Percentiles rank a stretch among this genome's conserved stretches.
Evolutionary conservation across 306 rosid species (phyloP).

Genomic region (Myrica gale): DNA sequence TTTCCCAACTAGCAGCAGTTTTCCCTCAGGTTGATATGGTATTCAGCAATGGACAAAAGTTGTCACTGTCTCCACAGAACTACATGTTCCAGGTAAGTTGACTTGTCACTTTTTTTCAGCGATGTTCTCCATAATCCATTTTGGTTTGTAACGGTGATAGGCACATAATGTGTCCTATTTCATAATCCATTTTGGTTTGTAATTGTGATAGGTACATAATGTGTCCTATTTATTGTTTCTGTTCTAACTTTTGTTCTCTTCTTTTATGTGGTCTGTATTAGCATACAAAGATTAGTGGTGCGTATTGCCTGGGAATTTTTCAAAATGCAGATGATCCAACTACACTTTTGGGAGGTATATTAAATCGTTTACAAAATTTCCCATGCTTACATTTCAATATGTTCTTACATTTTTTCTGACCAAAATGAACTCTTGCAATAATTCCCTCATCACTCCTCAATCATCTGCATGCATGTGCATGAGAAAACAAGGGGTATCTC

Average conservation of each 20-base stretch:
- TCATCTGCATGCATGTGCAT: not conserved
- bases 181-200: not conserved
- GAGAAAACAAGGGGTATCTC: not conserved
- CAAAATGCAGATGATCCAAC: slow-evolving; percentile 81
- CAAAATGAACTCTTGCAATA: not conserved
- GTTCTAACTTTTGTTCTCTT: slow-evolving; percentile 13
- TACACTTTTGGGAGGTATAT: slow-evolving; percentile 92
- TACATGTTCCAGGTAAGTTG: slow-evolving; percentile 81
- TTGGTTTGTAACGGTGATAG: not conserved
- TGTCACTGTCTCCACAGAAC: slow-evolving; percentile 84
- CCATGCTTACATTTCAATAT: not conserved
- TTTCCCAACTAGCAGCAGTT: slow-evolving; percentile 50
- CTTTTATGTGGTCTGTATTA: slow-evolving; percentile 36
- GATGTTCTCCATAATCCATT: not conserved
- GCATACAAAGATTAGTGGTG: slow-evolving; percentile 90
- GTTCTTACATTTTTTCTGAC: too few relatives aligned
- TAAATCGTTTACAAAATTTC: slow-evolving; percentile 5
- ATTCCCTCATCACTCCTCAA: not conserved
- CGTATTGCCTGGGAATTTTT: slow-evolving; percentile 91
- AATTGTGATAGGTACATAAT: not conserved
- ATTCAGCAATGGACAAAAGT: slow-evolving; percentile 69
- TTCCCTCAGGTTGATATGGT: slow-evolving; percentile 93
- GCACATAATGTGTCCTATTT: not conserved
- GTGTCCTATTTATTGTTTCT: slow-evolving; percentile 1
- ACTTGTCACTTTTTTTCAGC: slow-evolving; percentile 6